Evolutionary conservation across 1,139 yeast genomes (phyloP).

Genomic region (Chernovozyma aurita): DNA sequence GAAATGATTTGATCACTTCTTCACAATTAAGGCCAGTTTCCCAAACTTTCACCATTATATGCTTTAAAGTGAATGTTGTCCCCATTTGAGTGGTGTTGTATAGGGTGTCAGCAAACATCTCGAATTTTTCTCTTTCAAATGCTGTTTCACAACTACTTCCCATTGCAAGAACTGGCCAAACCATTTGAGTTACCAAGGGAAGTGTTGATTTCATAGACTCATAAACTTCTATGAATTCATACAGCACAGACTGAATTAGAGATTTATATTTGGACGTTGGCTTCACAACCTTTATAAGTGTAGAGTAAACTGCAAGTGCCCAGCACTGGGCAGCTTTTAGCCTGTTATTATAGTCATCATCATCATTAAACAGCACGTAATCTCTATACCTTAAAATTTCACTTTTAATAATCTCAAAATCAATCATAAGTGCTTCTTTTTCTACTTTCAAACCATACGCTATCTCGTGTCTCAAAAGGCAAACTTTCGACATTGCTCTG

Average conservation of each 20-base stretch:
- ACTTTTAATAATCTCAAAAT: constrained; percentile 24
- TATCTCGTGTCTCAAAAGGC: constrained; percentile 34
- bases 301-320: constrained; percentile 42
- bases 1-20: constrained; percentile 40
- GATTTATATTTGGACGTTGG: constrained; percentile 16
- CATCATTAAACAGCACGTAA: constrained; percentile 30
- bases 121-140: constrained; percentile 23
- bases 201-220: constrained; percentile 37
- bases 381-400: constrained; percentile 41
- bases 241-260: constrained; percentile 24
- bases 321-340: constrained; percentile 52
- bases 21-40: constrained; percentile 31
- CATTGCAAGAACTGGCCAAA: constrained; percentile 52
- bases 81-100: constrained; percentile 51
- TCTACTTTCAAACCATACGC: constrained; percentile 9
- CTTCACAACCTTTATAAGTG: constrained; percentile 30
- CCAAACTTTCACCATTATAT: constrained; percentile 42
- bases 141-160: constrained; percentile 35
- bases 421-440: constrained; percentile 11
- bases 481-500: constrained; percentile 37
- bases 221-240: constrained; percentile 45
- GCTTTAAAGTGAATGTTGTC: constrained; percentile 36
- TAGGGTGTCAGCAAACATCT: constrained; percentile 31
- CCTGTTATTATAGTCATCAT: constrained; percentile 26
- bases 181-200: constrained; percentile 53